Conservation (phyloP, 1,284 basidiomycete species). For the Cryptococcus jaspeensis region DNA sequence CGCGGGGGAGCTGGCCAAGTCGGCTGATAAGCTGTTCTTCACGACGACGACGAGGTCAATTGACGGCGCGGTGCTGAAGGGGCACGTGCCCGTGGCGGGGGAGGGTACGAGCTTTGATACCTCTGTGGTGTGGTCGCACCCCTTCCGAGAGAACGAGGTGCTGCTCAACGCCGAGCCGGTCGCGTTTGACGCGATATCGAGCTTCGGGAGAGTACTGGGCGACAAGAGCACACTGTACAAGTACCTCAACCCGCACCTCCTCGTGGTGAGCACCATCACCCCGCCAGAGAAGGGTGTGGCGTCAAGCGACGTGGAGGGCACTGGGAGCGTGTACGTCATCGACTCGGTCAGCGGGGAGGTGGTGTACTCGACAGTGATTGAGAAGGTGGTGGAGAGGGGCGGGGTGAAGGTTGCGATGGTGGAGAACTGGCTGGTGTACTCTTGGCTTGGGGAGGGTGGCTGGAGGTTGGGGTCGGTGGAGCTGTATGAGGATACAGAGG, state of each 20-base stretch:
- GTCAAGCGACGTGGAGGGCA: conserved; percentile 1
- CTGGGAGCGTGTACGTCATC: conserved; percentile 67
- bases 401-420: conserved; percentile 64
- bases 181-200: conserved; percentile 62
- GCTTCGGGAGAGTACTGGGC: conserved; percentile 77
- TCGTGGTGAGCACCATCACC: conserved; percentile 64
- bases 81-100: conserved; percentile 11
- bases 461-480: conserved; percentile 76
- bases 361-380: conserved; percentile 61
- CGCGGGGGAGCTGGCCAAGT: conserved; percentile 25
- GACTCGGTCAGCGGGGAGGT: conserved; percentile 76
- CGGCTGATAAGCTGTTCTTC: conserved; percentile 31
- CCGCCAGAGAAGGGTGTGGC: conserved; percentile 15
- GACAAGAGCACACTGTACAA: conserved; percentile 90
- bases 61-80: conserved; percentile 22
- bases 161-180: conserved; percentile 36
- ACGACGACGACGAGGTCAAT: conserved; percentile 16
- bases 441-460: conserved; percentile 59
- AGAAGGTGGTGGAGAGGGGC: conserved; percentile 44
- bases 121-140: conserved; percentile 59
- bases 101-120: conserved; percentile 6
- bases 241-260: conserved; percentile 81
- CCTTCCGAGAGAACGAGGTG: conserved; percentile 60
- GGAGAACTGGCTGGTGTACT: conserved; percentile 93
- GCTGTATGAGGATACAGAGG: conserved; percentile 77